Evolutionary conservation across 108 stramenopile species (phyloP).

Genomic region (Pseudonitzschia multiseries): DNA sequence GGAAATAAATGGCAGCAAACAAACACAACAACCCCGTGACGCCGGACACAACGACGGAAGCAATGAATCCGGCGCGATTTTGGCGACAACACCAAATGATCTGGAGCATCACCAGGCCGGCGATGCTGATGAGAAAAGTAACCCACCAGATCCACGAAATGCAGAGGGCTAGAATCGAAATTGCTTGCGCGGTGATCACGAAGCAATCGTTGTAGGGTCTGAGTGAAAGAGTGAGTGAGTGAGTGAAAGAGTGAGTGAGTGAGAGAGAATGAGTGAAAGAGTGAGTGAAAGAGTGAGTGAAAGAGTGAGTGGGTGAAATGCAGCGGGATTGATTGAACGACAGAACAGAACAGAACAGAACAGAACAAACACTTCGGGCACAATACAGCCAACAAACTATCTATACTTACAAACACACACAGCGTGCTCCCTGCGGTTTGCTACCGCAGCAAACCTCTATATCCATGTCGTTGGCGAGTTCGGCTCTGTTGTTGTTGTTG

Average conservation of each 20-base stretch:
- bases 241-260: too few species aligned
- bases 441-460: too few species aligned
- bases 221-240: too few species aligned
- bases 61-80: not conserved
- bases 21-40: not conserved
- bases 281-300: too few species aligned
- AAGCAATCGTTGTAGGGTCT: slow-evolving; percentile 14
- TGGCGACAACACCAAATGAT: slow-evolving; percentile 11
- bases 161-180: slow-evolving; percentile 5
- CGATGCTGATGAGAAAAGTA: not conserved
- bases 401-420: not conserved
- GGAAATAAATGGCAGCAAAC: not conserved
- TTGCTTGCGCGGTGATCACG: not conserved
- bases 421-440: not conserved
- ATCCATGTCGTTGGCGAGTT: too few species aligned
- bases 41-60: not conserved
- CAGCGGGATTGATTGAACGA: too few species aligned
- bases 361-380: too few species aligned
- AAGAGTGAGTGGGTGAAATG: too few species aligned
- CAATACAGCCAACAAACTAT: too few species aligned
- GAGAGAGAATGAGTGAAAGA: too few species aligned
- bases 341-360: too few species aligned
- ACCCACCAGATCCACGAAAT: slow-evolving; percentile 8
- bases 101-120: slow-evolving; percentile 3
- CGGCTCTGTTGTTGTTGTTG: too few species aligned